Conservation (phyloP, 495 filamentous ascomycete species). For the Jackrogersella minutella region DNA sequence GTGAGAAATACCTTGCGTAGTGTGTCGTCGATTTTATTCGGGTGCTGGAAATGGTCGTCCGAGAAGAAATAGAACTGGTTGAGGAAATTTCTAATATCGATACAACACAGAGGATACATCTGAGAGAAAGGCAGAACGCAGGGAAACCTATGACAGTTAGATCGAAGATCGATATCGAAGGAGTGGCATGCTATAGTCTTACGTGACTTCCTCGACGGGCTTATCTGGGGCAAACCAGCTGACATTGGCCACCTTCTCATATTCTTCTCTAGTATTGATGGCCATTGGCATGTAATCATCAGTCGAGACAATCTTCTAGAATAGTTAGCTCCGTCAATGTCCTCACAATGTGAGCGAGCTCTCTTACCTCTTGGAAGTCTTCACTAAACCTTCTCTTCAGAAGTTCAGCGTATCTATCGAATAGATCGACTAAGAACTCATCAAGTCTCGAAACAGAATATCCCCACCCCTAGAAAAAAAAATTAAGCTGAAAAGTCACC, state of each 20-base stretch:
- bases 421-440: slow-evolving; percentile 81
- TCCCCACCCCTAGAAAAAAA: slow-evolving; percentile 73
- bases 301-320: slow-evolving; percentile 87
- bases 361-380: slow-evolving; percentile 84
- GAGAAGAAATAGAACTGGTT: slow-evolving; percentile 97
- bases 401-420: slow-evolving; percentile 92
- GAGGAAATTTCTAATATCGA: slow-evolving; percentile 94
- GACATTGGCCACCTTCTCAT: slow-evolving; percentile 91
- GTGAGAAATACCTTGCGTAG: slow-evolving; percentile 68
- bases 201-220: slow-evolving; percentile 76
- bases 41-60: slow-evolving; percentile 90
- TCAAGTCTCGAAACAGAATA: slow-evolving; percentile 86
- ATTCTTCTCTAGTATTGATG: slow-evolving; percentile 86
- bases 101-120: slow-evolving; percentile 98
- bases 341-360: slow-evolving; percentile 66
- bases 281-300: slow-evolving; percentile 99
- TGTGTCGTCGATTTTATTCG: slow-evolving; percentile 86
- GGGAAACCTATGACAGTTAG: slow-evolving; percentile 70
- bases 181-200: slow-evolving; percentile 45
- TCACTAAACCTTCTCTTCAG: slow-evolving; percentile 89
- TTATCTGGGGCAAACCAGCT: slow-evolving; percentile 92
- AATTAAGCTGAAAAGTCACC: slow-evolving; percentile 33
- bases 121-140: slow-evolving; percentile 95
- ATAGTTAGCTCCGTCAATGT: slow-evolving; percentile 71
- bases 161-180: slow-evolving; percentile 15